phyloP scores from a whole-genome alignment of 2,329 filamentous ascomycete genomes.

The Penicillium paneum region DNA sequence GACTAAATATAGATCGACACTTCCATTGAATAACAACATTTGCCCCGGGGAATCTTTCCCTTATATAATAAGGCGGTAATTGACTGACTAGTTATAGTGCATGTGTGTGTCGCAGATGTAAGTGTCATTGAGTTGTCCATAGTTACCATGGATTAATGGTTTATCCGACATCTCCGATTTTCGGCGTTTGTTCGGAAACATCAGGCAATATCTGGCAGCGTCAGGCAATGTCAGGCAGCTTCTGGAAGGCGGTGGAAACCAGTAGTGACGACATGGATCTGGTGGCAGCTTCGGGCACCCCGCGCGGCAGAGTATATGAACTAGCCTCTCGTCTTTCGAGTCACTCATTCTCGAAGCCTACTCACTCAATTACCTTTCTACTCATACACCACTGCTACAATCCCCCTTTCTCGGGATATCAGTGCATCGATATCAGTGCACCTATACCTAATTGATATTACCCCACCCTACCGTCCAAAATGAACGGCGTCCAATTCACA shows the following conservation, averaged over 20 bases:
- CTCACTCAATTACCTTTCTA: neutral
- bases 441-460: slow-evolving; percentile 4
- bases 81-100: neutral
- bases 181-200: neutral
- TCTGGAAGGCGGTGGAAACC: slow-evolving; percentile 39
- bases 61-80: neutral
- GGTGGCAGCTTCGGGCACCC: slow-evolving; percentile 15
- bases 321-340: slow-evolving; percentile 9
- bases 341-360: neutral
- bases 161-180: neutral
- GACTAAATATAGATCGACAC: neutral
- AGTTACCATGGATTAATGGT: neutral
- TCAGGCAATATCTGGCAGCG: neutral
- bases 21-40: too few species aligned
- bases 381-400: neutral
- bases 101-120: neutral
- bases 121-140: neutral
- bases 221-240: slow-evolving; percentile 18
- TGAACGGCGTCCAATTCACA: slow-evolving; percentile 68
- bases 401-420: neutral
- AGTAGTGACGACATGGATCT: slow-evolving; percentile 30
- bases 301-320: slow-evolving; percentile 21
- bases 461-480: slow-evolving; percentile 24
- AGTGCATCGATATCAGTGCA: neutral
- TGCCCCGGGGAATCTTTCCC: too few species aligned